A percentile compares a stretch with the other conserved stretches of the same genome.
phyloP scores from a whole-genome alignment of 2,329 filamentous ascomycete genomes.

The Trichoderma harzianum region DNA sequence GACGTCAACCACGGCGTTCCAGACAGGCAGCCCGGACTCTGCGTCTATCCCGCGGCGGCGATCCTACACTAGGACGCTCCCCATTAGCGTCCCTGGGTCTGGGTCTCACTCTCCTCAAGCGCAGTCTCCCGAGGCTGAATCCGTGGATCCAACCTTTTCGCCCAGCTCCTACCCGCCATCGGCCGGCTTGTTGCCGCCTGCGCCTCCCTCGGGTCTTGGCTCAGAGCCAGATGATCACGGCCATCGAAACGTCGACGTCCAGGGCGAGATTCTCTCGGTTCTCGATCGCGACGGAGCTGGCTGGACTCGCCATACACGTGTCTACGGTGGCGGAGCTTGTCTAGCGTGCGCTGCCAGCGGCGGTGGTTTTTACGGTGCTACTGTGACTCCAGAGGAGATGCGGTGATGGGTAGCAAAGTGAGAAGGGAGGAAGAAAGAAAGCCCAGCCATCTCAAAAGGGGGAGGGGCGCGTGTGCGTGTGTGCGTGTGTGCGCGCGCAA shows the following conservation, averaged over 20 bases:
- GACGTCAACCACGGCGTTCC: conserved; percentile 28
- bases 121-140: conserved; percentile 23
- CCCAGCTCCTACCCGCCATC: conserved; percentile 50
- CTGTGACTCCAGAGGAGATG: conserved; percentile 51
- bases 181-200: conserved; percentile 46
- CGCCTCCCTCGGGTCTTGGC: conserved; percentile 34
- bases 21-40: conserved; percentile 27
- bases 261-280: conserved; percentile 50
- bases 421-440: background rate
- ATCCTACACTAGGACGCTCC: conserved; percentile 43
- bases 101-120: conserved; percentile 23
- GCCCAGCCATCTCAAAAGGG: background rate
- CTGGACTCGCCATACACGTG: conserved; percentile 57
- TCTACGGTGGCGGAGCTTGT: conserved; percentile 57
- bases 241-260: conserved; percentile 40
- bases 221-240: conserved; percentile 24
- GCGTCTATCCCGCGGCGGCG: conserved; percentile 37
- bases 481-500: background rate
- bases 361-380: conserved; percentile 53
- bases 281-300: conserved; percentile 46
- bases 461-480: background rate
- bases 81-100: conserved; percentile 34
- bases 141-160: conserved; percentile 36
- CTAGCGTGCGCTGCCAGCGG: conserved; percentile 51
- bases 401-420: conserved; percentile 29